Conservation (phyloP, 2,329 filamentous ascomycete species). For the Cryphonectria carpinicola region DNA sequence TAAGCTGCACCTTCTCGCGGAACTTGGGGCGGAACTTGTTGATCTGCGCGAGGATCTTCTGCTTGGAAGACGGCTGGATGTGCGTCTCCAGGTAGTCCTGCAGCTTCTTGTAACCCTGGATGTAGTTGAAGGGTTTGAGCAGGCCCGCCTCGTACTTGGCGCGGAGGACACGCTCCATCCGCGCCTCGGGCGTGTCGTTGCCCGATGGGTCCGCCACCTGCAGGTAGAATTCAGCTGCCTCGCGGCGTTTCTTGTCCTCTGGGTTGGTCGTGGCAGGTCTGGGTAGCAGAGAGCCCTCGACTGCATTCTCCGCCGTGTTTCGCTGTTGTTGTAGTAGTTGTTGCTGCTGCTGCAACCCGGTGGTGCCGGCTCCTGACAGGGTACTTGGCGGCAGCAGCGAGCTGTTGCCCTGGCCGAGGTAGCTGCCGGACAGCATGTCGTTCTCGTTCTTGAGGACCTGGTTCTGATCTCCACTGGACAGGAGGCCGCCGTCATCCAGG, state of each 20-base stretch:
- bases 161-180: slow-evolving; percentile 91
- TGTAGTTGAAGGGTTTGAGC: slow-evolving; percentile 96
- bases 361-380: slow-evolving; percentile 36
- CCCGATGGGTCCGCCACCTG: slow-evolving; percentile 94
- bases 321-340: slow-evolving; percentile 45
- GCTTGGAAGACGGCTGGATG: slow-evolving; percentile 78
- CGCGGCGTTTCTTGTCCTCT: slow-evolving; percentile 56
- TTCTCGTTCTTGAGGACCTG: slow-evolving; percentile 47
- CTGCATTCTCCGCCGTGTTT: slow-evolving; percentile 32
- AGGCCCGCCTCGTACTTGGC: slow-evolving; percentile 97
- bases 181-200: slow-evolving; percentile 82
- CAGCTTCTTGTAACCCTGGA: slow-evolving; percentile 90
- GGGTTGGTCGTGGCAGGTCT: slow-evolving; percentile 65
- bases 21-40: slow-evolving; percentile 96
- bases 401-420: slow-evolving; percentile 45
- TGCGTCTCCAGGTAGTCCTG: slow-evolving; percentile 91
- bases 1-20: slow-evolving; percentile 85
- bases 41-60: slow-evolving; percentile 89
- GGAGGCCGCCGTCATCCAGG: slow-evolving; percentile 78
- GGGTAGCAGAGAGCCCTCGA: slow-evolving; percentile 54
- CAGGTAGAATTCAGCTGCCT: slow-evolving; percentile 87
- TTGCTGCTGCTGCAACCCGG: slow-evolving; percentile 41
- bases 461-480: slow-evolving; percentile 65
- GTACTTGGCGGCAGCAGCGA: slow-evolving; percentile 31
- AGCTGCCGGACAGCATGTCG: slow-evolving; percentile 52